Conservation (phyloP, 495 filamentous ascomycete species). For the Collariella sp. region DNA sequence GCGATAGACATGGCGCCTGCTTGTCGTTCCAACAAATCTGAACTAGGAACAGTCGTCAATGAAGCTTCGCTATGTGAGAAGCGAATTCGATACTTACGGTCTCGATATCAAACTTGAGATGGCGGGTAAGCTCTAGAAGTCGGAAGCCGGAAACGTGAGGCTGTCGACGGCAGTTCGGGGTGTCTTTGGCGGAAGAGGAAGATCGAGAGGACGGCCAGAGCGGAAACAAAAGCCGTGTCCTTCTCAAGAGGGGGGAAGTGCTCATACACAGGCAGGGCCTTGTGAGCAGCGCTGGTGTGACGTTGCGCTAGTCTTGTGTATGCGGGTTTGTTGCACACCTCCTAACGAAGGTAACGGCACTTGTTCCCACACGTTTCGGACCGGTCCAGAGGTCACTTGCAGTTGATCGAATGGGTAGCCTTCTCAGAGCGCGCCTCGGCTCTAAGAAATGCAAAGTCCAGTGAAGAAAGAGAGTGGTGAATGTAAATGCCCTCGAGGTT, state of each 20-base stretch:
- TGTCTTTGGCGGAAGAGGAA: background rate
- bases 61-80: background rate
- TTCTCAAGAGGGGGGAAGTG: background rate
- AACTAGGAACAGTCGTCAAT: background rate
- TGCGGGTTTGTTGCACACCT: slow-evolving; percentile 6
- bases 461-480: background rate
- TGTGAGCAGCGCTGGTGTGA: slow-evolving; percentile 11
- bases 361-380: slow-evolving; percentile 7
- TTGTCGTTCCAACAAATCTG: background rate
- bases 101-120: background rate
- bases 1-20: slow-evolving; percentile 46
- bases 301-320: slow-evolving; percentile 11
- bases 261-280: background rate
- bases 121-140: background rate
- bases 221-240: background rate
- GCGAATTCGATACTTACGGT: background rate
- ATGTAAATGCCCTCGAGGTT: slow-evolving; percentile 1
- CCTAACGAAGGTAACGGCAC: slow-evolving; percentile 1
- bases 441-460: background rate
- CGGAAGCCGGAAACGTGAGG: background rate
- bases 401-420: background rate
- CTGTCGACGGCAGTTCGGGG: background rate
- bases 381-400: slow-evolving; percentile 1
- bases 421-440: background rate
- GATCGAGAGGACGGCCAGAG: background rate